Evolutionary conservation across 768 basidiomycete species (phyloP).

Genomic region (Tylopilus plumbeoviolaceoides): DNA sequence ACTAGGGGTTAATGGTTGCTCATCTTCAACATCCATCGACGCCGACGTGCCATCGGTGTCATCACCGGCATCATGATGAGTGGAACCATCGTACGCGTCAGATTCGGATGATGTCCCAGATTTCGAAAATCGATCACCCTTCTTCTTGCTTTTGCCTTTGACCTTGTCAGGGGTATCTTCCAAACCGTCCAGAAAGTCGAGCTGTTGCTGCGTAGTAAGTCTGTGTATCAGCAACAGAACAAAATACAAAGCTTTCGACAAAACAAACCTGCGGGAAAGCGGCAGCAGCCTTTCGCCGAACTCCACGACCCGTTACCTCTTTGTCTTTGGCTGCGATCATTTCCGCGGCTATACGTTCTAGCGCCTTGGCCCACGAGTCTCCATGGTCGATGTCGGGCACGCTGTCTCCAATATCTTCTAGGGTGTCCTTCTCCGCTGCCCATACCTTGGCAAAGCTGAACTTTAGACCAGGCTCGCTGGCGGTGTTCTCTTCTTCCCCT

Average conservation of each 20-base stretch:
- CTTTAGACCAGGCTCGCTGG: conserved; percentile 49
- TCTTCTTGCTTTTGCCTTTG: conserved; percentile 36
- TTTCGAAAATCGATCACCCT: conserved; percentile 27
- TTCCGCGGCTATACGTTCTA: conserved; percentile 46
- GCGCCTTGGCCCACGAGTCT: conserved; percentile 80
- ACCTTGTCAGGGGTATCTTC: conserved; percentile 37
- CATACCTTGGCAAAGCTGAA: conserved; percentile 93
- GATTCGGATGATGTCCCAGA: conserved; percentile 36
- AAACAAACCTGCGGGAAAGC: conserved; percentile 37
- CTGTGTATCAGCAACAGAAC: conserved; percentile 2
- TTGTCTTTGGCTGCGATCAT: conserved; percentile 41
- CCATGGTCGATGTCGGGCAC: conserved; percentile 44
- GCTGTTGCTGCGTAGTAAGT: conserved; percentile 27
- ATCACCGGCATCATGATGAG: conserved; percentile 14
- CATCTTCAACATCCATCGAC: conserved; percentile 17
- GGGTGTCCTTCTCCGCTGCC: conserved; percentile 69
- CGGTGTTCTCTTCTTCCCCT: conserved; percentile 48
- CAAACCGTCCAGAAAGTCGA: conserved; percentile 30
- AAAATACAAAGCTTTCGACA: neutral
- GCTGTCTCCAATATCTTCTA: conserved; percentile 65
- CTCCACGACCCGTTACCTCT: conserved; percentile 67
- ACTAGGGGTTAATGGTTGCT: neutral
- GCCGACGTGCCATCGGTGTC: conserved; percentile 23
- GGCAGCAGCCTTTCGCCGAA: conserved; percentile 63
- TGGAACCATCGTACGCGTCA: conserved; percentile 34